Base-by-base conservation (phyloP, 192 early-diverging fungal genomes). In the Backusella macrospora region DNA sequence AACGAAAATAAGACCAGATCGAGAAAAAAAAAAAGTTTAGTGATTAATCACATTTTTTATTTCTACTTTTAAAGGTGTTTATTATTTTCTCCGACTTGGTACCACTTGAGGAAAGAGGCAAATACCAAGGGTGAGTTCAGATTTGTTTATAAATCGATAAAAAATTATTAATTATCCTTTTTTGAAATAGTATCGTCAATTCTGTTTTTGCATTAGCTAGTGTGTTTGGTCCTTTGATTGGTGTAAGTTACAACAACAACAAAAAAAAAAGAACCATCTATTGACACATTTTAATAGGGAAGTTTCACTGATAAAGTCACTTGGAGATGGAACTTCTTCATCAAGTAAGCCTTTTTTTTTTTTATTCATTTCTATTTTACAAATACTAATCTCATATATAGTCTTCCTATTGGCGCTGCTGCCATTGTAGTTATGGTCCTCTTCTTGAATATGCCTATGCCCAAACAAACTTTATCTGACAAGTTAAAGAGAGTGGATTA, bases 81-180 rank as follows among this genome's bases (percentile, higher is more conserved):
- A 88, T 96, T 43, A 90, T 95, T 45, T 86, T 96, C 39, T 84
- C 93, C 4, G 96, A 97, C 72, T 89, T 98, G 72, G 89, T 97
- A 26, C 86, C 90, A 34, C 71, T 90, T 26, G 84, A 90, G 37
- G 88, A 96, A 70, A 83, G 94, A 43, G 92, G 93, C 45, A 95
- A 92, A 75, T 68, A 63, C 62, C 37, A 62, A 48, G 71, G 72
- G 73, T 67, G 62, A 65, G 38, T 42, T 38, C 6, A 45, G 13
- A 18, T 47, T 62, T 26, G 3, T 43, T 43, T 13, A 1, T 43
- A 18, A 14, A 26, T 34, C 42, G 46, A 70, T 40, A 23, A 23
- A 44, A 44, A 39, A n/a, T n/a, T 1, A 66, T 21, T 21, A 12
- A n/a, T 10, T 37, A 26, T 96, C 92, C 8, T 14, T 38, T 34